Conservation (phyloP, 208 protist genomes). For the Leishmania tarentolae region DNA sequence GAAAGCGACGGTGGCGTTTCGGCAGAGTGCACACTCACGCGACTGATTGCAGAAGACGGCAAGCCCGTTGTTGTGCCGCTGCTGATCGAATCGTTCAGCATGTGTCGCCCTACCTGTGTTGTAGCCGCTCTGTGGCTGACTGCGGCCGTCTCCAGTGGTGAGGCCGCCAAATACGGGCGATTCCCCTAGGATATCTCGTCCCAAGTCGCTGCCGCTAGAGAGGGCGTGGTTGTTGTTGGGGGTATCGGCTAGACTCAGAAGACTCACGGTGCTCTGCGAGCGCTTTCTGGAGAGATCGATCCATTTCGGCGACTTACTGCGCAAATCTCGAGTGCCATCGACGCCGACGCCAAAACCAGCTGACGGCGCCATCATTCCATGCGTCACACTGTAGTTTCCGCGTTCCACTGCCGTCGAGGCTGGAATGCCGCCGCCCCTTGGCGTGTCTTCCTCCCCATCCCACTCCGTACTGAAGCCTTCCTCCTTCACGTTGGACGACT, state of each 20-base stretch:
- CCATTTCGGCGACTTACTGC: conserved; percentile 3
- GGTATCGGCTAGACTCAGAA: conserved; percentile 8
- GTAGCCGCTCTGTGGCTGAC: conserved; percentile 7
- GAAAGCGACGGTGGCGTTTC: conserved; percentile 43
- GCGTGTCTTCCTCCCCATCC: neutral
- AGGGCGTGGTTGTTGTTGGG: neutral
- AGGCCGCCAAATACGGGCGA: conserved; percentile 16
- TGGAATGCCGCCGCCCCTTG: neutral
- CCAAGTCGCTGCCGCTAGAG: conserved; percentile 19
- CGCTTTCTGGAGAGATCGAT: neutral
- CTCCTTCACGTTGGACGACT: neutral
- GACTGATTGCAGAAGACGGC: conserved; percentile 48
- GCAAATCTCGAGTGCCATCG: neutral
- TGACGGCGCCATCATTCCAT: neutral
- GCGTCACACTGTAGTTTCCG: neutral
- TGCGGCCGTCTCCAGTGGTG: neutral
- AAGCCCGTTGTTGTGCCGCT: conserved; percentile 24
- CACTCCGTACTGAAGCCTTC: conserved; percentile 19
- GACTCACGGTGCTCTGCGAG: conserved; percentile 10
- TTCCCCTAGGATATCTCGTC: neutral
- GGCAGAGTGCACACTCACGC: conserved; percentile 56
- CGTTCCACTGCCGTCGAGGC: neutral
- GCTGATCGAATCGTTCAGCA: conserved; percentile 5
- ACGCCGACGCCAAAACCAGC: neutral
- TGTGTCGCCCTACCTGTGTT: neutral